A percentile compares a stretch with the other conserved stretches of the same genome.
Conservation (phyloP, 1,284 basidiomycete species). For the Heimioporus retisporus region DNA sequence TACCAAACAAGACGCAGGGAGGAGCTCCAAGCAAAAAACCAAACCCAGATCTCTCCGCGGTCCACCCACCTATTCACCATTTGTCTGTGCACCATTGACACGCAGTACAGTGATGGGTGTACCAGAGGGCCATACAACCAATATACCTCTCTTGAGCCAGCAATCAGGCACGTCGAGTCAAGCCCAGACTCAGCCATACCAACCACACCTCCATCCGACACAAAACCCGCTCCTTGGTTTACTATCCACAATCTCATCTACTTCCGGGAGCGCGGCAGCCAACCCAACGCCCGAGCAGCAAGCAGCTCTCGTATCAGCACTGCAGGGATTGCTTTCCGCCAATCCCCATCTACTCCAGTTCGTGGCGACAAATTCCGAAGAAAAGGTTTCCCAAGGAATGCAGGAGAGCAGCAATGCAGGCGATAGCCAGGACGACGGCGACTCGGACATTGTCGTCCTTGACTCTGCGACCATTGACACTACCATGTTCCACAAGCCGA, state of each 20-base stretch:
- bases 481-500: slow-evolving; percentile 34
- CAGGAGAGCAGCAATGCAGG: background rate
- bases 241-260: slow-evolving; percentile 27
- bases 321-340: slow-evolving; percentile 31
- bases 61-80: slow-evolving; percentile 31
- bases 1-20: slow-evolving; percentile 5
- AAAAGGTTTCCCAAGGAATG: background rate
- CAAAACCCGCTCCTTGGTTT: slow-evolving; percentile 19
- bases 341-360: slow-evolving; percentile 34
- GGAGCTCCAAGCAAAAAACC: slow-evolving; percentile 21
- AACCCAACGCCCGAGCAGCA: slow-evolving; percentile 26
- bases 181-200: slow-evolving; percentile 17
- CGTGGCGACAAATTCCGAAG: slow-evolving; percentile 7
- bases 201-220: background rate
- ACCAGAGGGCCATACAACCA: background rate
- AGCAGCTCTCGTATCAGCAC: slow-evolving; percentile 27
- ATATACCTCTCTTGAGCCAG: slow-evolving; percentile 29
- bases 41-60: slow-evolving; percentile 23
- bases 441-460: slow-evolving; percentile 40
- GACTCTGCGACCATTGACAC: slow-evolving; percentile 41
- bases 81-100: slow-evolving; percentile 38
- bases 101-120: slow-evolving; percentile 6
- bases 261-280: background rate
- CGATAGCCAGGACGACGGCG: slow-evolving; percentile 26
- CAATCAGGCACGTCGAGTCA: slow-evolving; percentile 13